Evolutionary conservation across 495 filamentous ascomycete species (phyloP).

Genomic region (Sordaria brevicollis): DNA sequence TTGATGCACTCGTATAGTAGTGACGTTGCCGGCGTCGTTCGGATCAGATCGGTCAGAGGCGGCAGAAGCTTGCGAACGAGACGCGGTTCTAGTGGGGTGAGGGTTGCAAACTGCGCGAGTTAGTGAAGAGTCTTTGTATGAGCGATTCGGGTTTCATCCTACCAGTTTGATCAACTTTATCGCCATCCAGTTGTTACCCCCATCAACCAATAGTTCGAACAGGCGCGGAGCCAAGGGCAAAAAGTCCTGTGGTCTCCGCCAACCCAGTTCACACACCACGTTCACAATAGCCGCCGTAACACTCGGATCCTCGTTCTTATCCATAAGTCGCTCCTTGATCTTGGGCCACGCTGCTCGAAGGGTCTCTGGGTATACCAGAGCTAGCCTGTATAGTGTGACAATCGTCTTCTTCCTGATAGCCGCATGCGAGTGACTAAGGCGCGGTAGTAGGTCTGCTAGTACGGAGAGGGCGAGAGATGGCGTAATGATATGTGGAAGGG

Average conservation of each 20-base stretch:
- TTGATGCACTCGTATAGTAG: constrained; percentile 96
- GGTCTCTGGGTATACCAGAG: constrained; percentile 89
- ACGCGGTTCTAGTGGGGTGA: constrained; percentile 87
- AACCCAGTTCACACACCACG: constrained; percentile 91
- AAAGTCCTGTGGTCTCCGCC: constrained; percentile 88
- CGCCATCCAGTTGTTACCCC: constrained; percentile 98
- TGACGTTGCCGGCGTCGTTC: constrained; percentile 92
- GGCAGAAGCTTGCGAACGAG: constrained; percentile 86
- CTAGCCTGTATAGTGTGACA: constrained; percentile 82
- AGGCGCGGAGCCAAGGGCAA: constrained; percentile 82
- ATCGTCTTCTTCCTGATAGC: constrained; percentile 89
- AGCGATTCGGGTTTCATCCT: constrained; percentile 14
- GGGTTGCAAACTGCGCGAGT: constrained; percentile 68
- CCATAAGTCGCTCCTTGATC: constrained; percentile 87
- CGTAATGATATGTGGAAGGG: constrained; percentile 85
- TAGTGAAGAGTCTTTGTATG: background rate
- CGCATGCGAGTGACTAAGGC: constrained; percentile 74
- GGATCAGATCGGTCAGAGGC: constrained; percentile 86
- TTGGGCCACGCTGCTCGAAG: constrained; percentile 90
- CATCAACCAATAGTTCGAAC: constrained; percentile 85
- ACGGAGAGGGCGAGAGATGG: constrained; percentile 82
- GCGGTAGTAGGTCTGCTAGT: constrained; percentile 72
- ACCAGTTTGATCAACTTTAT: constrained; percentile 98
- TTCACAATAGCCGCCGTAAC: constrained; percentile 94
- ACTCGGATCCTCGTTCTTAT: constrained; percentile 79